Conservation (phyloP, 2,329 filamentous ascomycete genomes). For the Scedosporium dehoogii region DNA sequence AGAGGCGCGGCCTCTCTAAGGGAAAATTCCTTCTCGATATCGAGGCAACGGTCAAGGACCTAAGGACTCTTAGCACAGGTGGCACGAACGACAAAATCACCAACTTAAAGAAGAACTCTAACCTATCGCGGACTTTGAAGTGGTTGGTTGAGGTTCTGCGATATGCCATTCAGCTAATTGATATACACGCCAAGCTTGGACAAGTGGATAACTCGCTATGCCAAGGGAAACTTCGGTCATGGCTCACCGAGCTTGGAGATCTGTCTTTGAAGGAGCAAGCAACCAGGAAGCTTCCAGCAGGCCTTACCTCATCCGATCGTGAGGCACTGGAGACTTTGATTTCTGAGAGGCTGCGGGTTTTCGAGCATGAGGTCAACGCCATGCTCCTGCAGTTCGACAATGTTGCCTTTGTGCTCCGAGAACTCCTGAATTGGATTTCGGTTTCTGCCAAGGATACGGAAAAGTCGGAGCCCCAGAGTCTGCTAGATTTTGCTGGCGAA, state of each 20-base stretch:
- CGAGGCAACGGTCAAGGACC: not conserved
- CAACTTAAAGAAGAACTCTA: not conserved
- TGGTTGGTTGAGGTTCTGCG: constrained; percentile 66
- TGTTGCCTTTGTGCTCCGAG: constrained; percentile 53
- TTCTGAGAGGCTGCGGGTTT: constrained; percentile 22
- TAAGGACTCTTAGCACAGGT: not conserved
- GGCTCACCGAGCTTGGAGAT: constrained; percentile 36
- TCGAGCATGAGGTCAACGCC: constrained; percentile 31
- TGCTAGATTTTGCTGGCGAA: constrained; percentile 38
- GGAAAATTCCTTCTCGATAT: not conserved
- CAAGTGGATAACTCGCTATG: constrained; percentile 35
- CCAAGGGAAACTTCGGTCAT: constrained; percentile 34
- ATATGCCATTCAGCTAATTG: constrained; percentile 51
- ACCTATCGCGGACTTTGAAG: constrained; percentile 19
- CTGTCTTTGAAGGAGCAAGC: constrained; percentile 30
- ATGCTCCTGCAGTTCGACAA: constrained; percentile 36
- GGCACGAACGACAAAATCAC: not conserved
- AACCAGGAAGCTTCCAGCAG: constrained; percentile 38
- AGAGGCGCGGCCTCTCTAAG: constrained; percentile 41
- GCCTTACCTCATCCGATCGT: constrained; percentile 33
- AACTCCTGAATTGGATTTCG: constrained; percentile 56
- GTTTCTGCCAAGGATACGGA: constrained; percentile 16
- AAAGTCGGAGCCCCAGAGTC: constrained; percentile 15
- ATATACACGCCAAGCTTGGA: constrained; percentile 58
- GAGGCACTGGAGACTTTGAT: constrained; percentile 23